phyloP scores from a whole-genome alignment of 768 basidiomycete genomes.

The Hericium alpestre region DNA sequence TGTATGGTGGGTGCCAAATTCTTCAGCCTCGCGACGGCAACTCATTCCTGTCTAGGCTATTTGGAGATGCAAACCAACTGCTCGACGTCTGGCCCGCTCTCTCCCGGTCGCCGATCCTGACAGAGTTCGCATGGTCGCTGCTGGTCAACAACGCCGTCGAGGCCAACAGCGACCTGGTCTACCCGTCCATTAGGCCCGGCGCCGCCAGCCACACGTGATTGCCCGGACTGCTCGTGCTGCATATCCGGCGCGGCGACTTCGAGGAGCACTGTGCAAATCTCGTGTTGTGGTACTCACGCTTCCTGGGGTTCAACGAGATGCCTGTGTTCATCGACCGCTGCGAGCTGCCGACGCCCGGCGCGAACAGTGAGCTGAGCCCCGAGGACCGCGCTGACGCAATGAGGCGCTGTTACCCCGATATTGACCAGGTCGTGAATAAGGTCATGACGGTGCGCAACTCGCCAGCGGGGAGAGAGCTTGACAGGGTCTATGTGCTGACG shows the following conservation, averaged over 20 bases:
- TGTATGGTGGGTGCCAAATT: constrained; percentile 20
- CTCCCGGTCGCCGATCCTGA: constrained; percentile 23
- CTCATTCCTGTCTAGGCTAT: constrained; percentile 18
- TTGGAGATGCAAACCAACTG: constrained; percentile 23
- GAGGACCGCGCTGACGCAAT: constrained; percentile 16
- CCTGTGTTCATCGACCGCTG: constrained; percentile 30
- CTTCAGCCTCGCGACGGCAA: not conserved
- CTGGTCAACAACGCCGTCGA: constrained; percentile 23
- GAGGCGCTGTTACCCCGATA: constrained; percentile 31
- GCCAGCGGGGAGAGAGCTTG: constrained; percentile 15
- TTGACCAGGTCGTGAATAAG: constrained; percentile 29
- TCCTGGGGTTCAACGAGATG: constrained; percentile 35
- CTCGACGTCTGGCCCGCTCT: constrained; percentile 26
- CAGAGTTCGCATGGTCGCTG: constrained; percentile 29
- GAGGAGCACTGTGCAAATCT: constrained; percentile 31
- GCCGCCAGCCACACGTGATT: constrained; percentile 15
- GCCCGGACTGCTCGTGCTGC: constrained; percentile 33
- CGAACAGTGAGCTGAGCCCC: constrained; percentile 14
- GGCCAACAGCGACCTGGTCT: constrained; percentile 18
- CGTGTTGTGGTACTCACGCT: constrained; percentile 22
- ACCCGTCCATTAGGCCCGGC: constrained; percentile 3
- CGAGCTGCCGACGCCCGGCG: constrained; percentile 19
- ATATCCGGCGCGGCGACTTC: constrained; percentile 43
- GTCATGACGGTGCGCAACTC: constrained; percentile 15
- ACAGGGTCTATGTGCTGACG: constrained; percentile 35